Conservation (phyloP, 2,329 filamentous ascomycete genomes). For the Bertia moriformis region DNA sequence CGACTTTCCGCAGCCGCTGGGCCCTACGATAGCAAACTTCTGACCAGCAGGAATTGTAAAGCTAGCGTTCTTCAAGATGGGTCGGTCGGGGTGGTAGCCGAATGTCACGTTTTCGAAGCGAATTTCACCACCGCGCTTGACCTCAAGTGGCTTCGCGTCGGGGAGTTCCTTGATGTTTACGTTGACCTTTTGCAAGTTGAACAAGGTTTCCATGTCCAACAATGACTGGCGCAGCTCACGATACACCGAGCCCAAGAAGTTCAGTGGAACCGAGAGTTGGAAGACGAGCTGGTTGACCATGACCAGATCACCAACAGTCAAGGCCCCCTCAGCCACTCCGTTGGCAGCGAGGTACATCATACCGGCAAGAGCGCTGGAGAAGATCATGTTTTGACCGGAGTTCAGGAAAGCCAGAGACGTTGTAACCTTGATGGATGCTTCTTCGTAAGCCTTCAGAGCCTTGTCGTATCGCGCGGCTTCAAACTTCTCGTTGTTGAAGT, state of each 20-base stretch:
- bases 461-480: slow-evolving; percentile 83
- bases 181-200: slow-evolving; percentile 94
- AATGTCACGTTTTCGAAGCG: slow-evolving; percentile 90
- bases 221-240: slow-evolving; percentile 87
- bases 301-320: slow-evolving; percentile 91
- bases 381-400: slow-evolving; percentile 91
- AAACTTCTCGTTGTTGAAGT: slow-evolving; percentile 97
- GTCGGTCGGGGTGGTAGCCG: slow-evolving; percentile 74
- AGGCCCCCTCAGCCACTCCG: slow-evolving; percentile 64
- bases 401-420: slow-evolving; percentile 89
- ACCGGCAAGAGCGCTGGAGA: slow-evolving; percentile 77
- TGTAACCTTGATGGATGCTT: slow-evolving; percentile 89
- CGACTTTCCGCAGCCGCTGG: slow-evolving; percentile 90
- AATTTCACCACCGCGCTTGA: slow-evolving; percentile 66
- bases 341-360: slow-evolving; percentile 98
- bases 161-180: slow-evolving; percentile 68
- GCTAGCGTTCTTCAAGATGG: slow-evolving; percentile 71
- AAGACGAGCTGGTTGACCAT: slow-evolving; percentile 99
- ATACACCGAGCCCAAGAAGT: slow-evolving; percentile 96
- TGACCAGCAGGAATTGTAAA: slow-evolving; percentile 89
- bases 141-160: slow-evolving; percentile 56
- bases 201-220: slow-evolving; percentile 95
- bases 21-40: slow-evolving; percentile 89
- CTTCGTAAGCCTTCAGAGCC: slow-evolving; percentile 74
- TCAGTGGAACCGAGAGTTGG: slow-evolving; percentile 88